phyloP scores from a whole-genome alignment of 2,329 filamentous ascomycete species.

The Colletotrichum eremochloae region DNA sequence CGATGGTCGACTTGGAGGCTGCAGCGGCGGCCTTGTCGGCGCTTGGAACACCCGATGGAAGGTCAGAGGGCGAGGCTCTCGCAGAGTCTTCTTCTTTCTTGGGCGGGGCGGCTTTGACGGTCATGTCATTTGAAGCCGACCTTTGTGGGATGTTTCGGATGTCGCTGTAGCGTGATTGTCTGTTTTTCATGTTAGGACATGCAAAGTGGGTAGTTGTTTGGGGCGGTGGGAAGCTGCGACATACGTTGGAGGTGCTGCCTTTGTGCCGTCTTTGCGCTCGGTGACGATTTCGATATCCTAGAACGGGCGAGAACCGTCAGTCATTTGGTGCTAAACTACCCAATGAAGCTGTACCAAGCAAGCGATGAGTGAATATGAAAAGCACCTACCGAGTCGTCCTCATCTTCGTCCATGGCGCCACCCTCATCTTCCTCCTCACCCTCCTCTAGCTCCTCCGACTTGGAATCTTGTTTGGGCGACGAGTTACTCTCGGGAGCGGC shows the following conservation, averaged over 20 bases:
- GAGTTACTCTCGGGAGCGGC: constrained; percentile 29
- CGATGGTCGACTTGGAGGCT: constrained; percentile 83
- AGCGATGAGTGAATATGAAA: not conserved
- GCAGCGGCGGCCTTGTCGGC: constrained; percentile 71
- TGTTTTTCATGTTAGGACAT: constrained; percentile 46
- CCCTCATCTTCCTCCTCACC: constrained; percentile 75
- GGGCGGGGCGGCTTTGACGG: constrained; percentile 59
- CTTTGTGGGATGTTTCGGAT: constrained; percentile 75
- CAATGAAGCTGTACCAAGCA: not conserved
- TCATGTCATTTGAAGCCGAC: constrained; percentile 65
- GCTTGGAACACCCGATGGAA: constrained; percentile 54
- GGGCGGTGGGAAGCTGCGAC: constrained; percentile 45
- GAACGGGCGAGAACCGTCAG: constrained; percentile 21
- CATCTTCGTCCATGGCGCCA: constrained; percentile 72
- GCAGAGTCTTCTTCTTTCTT: constrained; percentile 61
- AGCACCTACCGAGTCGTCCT: constrained; percentile 63
- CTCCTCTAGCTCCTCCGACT: constrained; percentile 71
- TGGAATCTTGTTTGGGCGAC: constrained; percentile 44
- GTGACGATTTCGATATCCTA: constrained; percentile 78
- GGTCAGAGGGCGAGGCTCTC: constrained; percentile 48
- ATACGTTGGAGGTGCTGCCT: constrained; percentile 70
- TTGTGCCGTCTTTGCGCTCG: constrained; percentile 74
- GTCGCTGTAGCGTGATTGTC: constrained; percentile 73
- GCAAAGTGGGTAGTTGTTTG: too few species aligned
- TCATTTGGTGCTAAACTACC: not conserved